Percentiles rank a stretch among this genome's conserved stretches.
Evolutionary conservation across 1,284 basidiomycete species (phyloP).

Genomic region (Trametes hirsuta): DNA sequence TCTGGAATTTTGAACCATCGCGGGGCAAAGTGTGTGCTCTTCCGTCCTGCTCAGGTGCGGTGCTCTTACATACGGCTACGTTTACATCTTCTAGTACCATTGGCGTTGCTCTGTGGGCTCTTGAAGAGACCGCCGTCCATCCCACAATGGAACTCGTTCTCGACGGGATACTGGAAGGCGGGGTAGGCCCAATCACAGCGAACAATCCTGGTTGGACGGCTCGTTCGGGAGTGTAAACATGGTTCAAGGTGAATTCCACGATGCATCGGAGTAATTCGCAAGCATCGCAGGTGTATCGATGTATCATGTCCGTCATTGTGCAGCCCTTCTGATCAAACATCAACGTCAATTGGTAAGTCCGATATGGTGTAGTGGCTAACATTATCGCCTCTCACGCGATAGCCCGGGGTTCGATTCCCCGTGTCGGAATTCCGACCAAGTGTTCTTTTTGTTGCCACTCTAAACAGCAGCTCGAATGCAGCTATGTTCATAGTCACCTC

Average conservation of each 20-base stretch:
- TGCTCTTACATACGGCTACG: not conserved
- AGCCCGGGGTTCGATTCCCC: constrained; percentile 7
- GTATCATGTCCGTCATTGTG: too few relatives aligned
- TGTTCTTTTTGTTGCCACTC: too few relatives aligned
- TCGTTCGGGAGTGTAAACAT: not conserved
- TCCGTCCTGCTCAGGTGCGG: not conserved
- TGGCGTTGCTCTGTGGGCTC: constrained; percentile 70
- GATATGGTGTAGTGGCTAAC: constrained; percentile 14
- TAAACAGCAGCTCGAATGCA: too few relatives aligned
- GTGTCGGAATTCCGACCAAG: not conserved
- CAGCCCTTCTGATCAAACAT: too few relatives aligned
- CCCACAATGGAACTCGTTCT: constrained; percentile 59
- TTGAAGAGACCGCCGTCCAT: constrained; percentile 51
- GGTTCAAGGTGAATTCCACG: not conserved
- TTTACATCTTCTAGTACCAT: constrained; percentile 55
- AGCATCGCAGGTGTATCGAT: not conserved
- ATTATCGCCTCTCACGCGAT: constrained; percentile 13
- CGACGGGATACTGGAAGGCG: constrained; percentile 65
- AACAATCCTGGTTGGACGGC: constrained; percentile 66
- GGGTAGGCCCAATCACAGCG: constrained; percentile 55
- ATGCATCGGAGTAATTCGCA: not conserved
- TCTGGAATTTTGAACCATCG: constrained; percentile 74
- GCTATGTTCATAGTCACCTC: too few relatives aligned
- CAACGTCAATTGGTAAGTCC: not conserved
- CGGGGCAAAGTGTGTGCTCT: constrained; percentile 65